These are phyloP conservation scores for Aspergillus sp. DNA, from an alignment of 2,329 filamentous ascomycete species.

Conservation along the genomic window DNA sequence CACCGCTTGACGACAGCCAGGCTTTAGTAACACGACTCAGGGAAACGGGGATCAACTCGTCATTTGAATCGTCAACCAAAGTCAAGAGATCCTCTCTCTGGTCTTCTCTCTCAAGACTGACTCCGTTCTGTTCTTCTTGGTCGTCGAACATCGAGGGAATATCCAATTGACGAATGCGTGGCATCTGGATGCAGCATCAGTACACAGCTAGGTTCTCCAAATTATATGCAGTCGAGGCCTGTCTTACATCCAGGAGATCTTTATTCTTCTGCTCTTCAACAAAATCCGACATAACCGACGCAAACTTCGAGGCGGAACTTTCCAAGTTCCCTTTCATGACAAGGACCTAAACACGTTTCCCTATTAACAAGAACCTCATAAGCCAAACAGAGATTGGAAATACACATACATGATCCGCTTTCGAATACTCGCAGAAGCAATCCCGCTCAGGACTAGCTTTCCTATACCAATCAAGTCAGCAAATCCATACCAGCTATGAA, in stretches of 20 bases:
- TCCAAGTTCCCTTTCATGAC: slow-evolving; percentile 16
- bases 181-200: slow-evolving; percentile 9
- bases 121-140: neutral
- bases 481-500: neutral
- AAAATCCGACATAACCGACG: slow-evolving; percentile 12
- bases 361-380: neutral
- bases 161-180: slow-evolving; percentile 21
- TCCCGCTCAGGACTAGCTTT: slow-evolving; percentile 3
- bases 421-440: slow-evolving; percentile 16
- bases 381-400: neutral
- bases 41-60: slow-evolving; percentile 8
- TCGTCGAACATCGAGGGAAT: slow-evolving; percentile 9
- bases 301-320: slow-evolving; percentile 6
- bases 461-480: slow-evolving; percentile 4
- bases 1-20: slow-evolving; percentile 17
- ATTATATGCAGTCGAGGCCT: too few relatives aligned
- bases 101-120: neutral
- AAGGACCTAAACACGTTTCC: slow-evolving; percentile 14
- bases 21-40: slow-evolving; percentile 10
- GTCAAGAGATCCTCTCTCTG: slow-evolving; percentile 5
- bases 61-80: slow-evolving; percentile 11
- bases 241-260: slow-evolving; percentile 25
- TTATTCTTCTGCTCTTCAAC: slow-evolving; percentile 24
- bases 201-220: too few relatives aligned
- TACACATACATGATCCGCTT: slow-evolving; percentile 15